Evolutionary conservation across 1,284 basidiomycete genomes (phyloP), one percentile per base, ranked within the genome.

Genomic region (Filobasidium uniguttulatum): DNA sequence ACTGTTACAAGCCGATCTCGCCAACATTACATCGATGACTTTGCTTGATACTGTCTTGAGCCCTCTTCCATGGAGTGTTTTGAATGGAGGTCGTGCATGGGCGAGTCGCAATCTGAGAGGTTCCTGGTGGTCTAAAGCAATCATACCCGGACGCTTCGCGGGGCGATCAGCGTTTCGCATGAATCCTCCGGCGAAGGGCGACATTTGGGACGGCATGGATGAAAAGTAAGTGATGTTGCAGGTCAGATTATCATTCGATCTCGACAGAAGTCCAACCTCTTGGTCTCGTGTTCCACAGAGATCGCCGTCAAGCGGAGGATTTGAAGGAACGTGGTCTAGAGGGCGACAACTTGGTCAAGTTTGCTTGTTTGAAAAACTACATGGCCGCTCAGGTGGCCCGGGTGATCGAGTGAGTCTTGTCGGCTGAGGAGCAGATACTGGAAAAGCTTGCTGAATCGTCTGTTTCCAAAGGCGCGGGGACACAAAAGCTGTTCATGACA

Each of bases 1-100:
- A 54, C 79, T 91, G 50, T 72, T 98, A 36, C 82, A 82, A 40
- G 85, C 82, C 1, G 94, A 98, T 59, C 73, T 97, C n/a, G 76
- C 74, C 6, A 73, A 76, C 1, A 77, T 97, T 36, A 78, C 83
- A 44, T 85, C 86, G 55, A 73, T 76, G 48, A 80, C 77, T 35
- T 65, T 99, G 25, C 69, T 96, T 22, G 73, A 77, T 33, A 77
- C 81, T 3, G 74, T 91, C 65, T 83, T 85, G 56, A 71, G 80
- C 43, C 82, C 87, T 0, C 71, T 88, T 25, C 73, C 85, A 6
- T 74, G 86, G 47, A 76, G 81, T 43, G 80, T 94, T 6, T 81
- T 96, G 46, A 83, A 90, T 54, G 82, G 85, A 0, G 85, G 88
- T 0, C 77, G 91, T 6, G 74, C 79, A 46, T 94, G 89, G 89